These are phyloP conservation scores for Tulasnella sp. DNA, from an alignment of 768 basidiomycete genomes.

Conservation along the genomic window DNA sequence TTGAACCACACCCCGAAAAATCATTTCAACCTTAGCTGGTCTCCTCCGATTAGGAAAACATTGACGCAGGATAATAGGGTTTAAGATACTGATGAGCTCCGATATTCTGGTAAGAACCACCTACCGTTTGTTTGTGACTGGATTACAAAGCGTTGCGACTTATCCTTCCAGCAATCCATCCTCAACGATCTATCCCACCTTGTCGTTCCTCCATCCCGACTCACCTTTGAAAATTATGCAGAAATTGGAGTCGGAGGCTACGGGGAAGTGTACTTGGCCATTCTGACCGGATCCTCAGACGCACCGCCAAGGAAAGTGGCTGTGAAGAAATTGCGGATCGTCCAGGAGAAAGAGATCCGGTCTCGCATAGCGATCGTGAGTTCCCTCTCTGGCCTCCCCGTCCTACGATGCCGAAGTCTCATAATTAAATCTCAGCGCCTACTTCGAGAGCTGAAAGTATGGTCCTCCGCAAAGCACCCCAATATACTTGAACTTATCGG, in stretches of 20 bases:
- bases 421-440: background rate
- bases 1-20: no score
- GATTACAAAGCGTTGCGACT: background rate
- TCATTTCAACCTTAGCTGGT: no score
- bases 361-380: background rate
- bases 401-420: background rate
- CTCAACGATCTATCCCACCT: background rate
- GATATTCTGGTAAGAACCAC: background rate
- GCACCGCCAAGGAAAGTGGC: background rate
- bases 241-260: background rate
- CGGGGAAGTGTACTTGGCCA: background rate
- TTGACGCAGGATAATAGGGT: no score
- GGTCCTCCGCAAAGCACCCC: background rate
- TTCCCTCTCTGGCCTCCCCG: no score
- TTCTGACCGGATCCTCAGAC: background rate
- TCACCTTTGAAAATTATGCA: background rate
- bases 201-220: background rate
- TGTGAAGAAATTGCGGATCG: background rate
- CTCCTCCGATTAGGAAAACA: no score
- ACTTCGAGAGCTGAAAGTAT: conserved; percentile 1
- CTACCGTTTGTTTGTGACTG: background rate
- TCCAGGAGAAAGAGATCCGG: background rate
- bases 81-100: background rate
- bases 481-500: conserved; percentile 19
- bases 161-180: background rate